Base-by-base conservation (phyloP, 805 yeast genomes). In the Candida morakotiae region DNA sequence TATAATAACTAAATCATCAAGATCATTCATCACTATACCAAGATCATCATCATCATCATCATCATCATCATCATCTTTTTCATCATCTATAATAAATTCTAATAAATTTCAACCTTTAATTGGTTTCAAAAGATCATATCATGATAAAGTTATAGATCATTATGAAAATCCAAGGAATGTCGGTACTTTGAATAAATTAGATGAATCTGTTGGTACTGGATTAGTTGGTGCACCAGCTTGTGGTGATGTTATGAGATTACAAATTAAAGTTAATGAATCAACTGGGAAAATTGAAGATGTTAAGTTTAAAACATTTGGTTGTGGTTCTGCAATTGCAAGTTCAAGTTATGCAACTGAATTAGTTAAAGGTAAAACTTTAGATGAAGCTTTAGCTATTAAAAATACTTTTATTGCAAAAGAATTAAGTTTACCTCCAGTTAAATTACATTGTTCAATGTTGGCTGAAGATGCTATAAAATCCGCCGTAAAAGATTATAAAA, bases 221-320 rank as follows among this genome's bases (percentile, higher is more conserved):
- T 73, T 93, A 31, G 98, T 93, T 11, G 98, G 98, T 40, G 98
- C 98, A 0, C 98, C 98, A 38, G 98, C 98, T 0, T 93, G 98
- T 68, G 98, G 98, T 39, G 98, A 93, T 69, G 98, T 93, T 31
- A 93, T 93, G 96, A 83, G 95, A 67, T 74, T 93, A 47, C 98
- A 93, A 62, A 93, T 93, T 55, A 79, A 89, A 59, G 98, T 93
- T 8, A 82, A 83, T 47, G 97, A 89, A 53, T 81, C 75, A 40
- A 79, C 95, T 17, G 98, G 98, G 1, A 73, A 86, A 37, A 93
- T 93, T 50, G 80, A 86, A 60, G 96, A 93, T 60, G 98, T 91
- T 45, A 91, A 88, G 63, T 93, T 93, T 68, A 93, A 93, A 76
- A 93, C 98, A 3, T 93, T 93, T 67, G 98, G 98, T n/a, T 93